Conservation (phyloP, 176 grass and related monocot genomes). For the Dactylis glomerata region DNA sequence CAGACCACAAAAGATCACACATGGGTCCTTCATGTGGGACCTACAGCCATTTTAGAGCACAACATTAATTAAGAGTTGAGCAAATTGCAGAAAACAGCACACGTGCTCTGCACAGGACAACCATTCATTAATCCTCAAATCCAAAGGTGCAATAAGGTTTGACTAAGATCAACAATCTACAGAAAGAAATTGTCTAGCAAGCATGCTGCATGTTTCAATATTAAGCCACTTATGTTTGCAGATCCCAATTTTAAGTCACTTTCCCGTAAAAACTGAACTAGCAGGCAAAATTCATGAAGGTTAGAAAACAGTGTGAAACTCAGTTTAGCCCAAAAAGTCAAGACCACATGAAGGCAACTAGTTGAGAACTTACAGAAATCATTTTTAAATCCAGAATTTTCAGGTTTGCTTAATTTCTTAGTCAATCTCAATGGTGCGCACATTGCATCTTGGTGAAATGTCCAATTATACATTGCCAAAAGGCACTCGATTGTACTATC, state of each 20-base stretch:
- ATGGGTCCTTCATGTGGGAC: conserved; percentile 78
- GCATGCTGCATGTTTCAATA: background rate
- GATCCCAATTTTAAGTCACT: background rate
- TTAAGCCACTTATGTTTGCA: background rate
- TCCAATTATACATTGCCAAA: background rate
- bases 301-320: background rate
- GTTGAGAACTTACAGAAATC: conserved; percentile 3
- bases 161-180: background rate
- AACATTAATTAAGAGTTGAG: background rate
- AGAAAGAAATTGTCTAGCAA: background rate
- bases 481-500: background rate
- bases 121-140: background rate
- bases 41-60: conserved; percentile 41
- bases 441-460: conserved; percentile 3
- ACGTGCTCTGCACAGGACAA: background rate
- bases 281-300: background rate
- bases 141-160: background rate
- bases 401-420: background rate
- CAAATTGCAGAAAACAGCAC: background rate
- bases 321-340: background rate
- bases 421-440: background rate
- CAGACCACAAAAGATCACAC: conserved; percentile 83
- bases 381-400: background rate
- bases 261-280: background rate
- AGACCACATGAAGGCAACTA: conserved; percentile 1